phyloP scores from a whole-genome alignment of 1,284 basidiomycete genomes.

The Mycosarcoma maydis region DNA sequence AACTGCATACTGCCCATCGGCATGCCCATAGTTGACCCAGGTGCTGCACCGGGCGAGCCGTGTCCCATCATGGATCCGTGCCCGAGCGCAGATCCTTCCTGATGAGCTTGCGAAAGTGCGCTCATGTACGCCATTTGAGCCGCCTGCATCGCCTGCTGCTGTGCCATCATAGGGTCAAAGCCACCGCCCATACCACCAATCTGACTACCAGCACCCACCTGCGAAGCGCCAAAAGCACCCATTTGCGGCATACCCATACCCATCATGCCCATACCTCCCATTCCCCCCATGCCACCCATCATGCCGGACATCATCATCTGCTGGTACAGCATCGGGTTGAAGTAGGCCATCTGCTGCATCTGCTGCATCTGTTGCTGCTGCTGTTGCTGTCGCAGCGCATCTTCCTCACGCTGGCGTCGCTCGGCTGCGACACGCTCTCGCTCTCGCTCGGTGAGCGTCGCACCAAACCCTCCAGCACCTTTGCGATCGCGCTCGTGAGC shows the following conservation, averaged over 20 bases:
- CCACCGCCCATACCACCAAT: conserved; percentile 32
- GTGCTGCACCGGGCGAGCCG: conserved; percentile 18
- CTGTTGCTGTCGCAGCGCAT: conserved; percentile 86
- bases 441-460: conserved; percentile 91
- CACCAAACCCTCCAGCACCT: conserved; percentile 91
- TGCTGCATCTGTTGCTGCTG: conserved; percentile 85
- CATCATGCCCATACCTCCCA: conserved; percentile 70
- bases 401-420: conserved; percentile 85
- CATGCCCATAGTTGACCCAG: conserved; percentile 41
- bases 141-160: conserved; percentile 63
- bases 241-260: conserved; percentile 46
- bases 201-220: conserved; percentile 47
- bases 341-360: conserved; percentile 71
- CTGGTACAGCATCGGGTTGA: conserved; percentile 58
- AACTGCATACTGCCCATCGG: conserved; percentile 47
- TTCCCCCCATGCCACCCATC: conserved; percentile 51
- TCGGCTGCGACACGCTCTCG: conserved; percentile 75
- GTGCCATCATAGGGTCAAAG: conserved; percentile 52
- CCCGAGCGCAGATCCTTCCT: conserved; percentile 35
- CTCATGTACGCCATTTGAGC: conserved; percentile 65
- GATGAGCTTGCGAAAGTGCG: conserved; percentile 43
- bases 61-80: conserved; percentile 39
- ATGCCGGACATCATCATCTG: conserved; percentile 68
- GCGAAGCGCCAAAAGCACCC: conserved; percentile 45
- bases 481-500: conserved; percentile 93